Percentiles rank a stretch among this genome's conserved stretches.
phyloP scores from a whole-genome alignment of 2,329 filamentous ascomycete species.

The Beauveria sp. region DNA sequence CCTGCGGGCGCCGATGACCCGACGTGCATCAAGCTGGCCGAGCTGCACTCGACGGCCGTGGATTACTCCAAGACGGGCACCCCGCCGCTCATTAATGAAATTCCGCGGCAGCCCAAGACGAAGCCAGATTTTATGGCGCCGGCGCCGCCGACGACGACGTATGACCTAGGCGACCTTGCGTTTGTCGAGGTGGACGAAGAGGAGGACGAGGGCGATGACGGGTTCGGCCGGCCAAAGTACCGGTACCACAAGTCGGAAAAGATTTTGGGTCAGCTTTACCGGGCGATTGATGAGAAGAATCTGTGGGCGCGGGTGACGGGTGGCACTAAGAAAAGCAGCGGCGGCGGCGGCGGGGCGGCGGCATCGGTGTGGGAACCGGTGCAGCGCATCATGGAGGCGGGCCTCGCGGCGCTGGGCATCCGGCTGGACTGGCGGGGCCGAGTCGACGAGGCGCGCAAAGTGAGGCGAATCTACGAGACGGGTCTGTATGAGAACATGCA shows the following conservation, averaged over 20 bases:
- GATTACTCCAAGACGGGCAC: slow-evolving; percentile 73
- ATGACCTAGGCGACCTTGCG: slow-evolving; percentile 36
- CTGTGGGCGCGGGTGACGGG: slow-evolving; percentile 40
- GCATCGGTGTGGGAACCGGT: slow-evolving; percentile 25
- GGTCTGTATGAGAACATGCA: slow-evolving; percentile 32
- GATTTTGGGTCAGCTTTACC: slow-evolving; percentile 62
- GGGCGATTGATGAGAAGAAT: slow-evolving; percentile 62
- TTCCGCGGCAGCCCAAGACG: slow-evolving; percentile 32
- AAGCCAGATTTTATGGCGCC: slow-evolving; percentile 46
- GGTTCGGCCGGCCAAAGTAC: slow-evolving; percentile 35
- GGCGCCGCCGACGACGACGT: slow-evolving; percentile 35
- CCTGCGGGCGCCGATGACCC: slow-evolving; percentile 40
- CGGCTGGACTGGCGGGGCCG: slow-evolving; percentile 22
- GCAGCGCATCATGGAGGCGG: slow-evolving; percentile 29
- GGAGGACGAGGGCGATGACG: slow-evolving; percentile 32
- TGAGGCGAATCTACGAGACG: slow-evolving; percentile 37
- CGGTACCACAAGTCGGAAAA: slow-evolving; percentile 62
- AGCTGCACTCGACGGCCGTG: slow-evolving; percentile 62
- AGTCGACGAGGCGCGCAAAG: slow-evolving; percentile 30
- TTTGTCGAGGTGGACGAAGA: slow-evolving; percentile 28
- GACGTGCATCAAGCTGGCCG: slow-evolving; percentile 48
- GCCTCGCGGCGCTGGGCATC: neutral
- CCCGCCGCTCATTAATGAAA: slow-evolving; percentile 37
- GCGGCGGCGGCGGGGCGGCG: neutral
- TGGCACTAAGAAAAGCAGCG: slow-evolving; percentile 7